These are phyloP conservation scores for Thymus quinquecostatus DNA, from an alignment of 257 asterid species.

Conservation along the genomic window DNA sequence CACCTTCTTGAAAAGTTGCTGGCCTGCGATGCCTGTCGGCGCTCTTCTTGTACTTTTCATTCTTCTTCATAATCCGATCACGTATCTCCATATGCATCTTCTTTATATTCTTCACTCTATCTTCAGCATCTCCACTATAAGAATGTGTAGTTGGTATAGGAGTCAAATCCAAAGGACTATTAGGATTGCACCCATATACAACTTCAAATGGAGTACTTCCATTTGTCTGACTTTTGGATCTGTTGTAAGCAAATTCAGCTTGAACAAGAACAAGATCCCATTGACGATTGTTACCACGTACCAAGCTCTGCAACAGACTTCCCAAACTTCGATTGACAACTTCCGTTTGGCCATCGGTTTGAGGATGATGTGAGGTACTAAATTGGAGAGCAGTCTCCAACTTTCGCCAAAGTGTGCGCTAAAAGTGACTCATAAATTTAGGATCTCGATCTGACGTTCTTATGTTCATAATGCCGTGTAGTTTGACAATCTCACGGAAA, in stretches of 20 bases:
- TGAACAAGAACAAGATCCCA: not conserved
- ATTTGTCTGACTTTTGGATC: not conserved
- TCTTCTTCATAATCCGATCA: conserved; percentile 4
- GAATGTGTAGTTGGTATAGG: not conserved
- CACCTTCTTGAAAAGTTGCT: not conserved
- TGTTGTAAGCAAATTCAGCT: not conserved
- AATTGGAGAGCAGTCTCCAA: conserved; percentile 7
- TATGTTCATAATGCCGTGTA: not conserved
- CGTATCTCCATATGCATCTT: not conserved
- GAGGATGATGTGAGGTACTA: conserved; percentile 3
- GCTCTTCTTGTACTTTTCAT: not conserved
- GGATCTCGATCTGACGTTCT: not conserved
- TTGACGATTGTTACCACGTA: not conserved
- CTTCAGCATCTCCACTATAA: not conserved
- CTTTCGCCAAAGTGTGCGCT: conserved; percentile 7
- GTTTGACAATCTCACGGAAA: conserved; percentile 4
- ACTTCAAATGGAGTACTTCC: conserved; percentile 5
- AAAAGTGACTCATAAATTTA: conserved; percentile 15
- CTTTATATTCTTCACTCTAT: not conserved
- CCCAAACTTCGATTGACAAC: not conserved
- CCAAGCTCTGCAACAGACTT: not conserved
- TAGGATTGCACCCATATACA: not conserved
- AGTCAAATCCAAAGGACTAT: conserved; percentile 9
- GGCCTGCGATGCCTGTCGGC: conserved; percentile 9
- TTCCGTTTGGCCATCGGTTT: not conserved